Conservation (phyloP, 331 rosid genomes). For the Arachis monticola region DNA sequence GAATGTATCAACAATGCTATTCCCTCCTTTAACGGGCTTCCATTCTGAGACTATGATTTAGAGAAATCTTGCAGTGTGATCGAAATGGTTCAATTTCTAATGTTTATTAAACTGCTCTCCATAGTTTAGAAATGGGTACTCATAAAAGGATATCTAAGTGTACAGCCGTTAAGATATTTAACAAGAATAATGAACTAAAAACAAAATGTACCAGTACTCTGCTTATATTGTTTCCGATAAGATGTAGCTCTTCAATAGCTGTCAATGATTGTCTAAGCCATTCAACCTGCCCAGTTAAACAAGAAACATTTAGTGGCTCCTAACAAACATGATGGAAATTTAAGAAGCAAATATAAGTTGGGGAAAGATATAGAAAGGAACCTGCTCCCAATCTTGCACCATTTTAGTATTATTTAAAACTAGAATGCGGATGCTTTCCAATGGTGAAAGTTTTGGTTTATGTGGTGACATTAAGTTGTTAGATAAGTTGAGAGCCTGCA, state of each 20-base stretch:
- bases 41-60: no score
- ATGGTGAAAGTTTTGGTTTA: constrained; percentile 55
- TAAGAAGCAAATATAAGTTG: constrained; percentile 2
- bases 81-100: constrained; percentile 14
- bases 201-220: constrained; percentile 58
- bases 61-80: no score
- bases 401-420: constrained; percentile 77
- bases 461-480: constrained; percentile 66
- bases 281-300: constrained; percentile 69
- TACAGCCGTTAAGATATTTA: no score
- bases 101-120: no score
- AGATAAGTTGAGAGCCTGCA: constrained; percentile 73
- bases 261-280: constrained; percentile 64
- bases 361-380: constrained; percentile 38
- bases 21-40: constrained; percentile 16
- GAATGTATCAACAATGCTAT: constrained; percentile 24
- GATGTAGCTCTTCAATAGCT: constrained; percentile 86
- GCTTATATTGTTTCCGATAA: constrained; percentile 81
- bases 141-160: no score
- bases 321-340: constrained; percentile 4
- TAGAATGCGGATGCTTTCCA: constrained; percentile 64
- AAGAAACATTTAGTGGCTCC: constrained; percentile 32
- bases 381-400: constrained; percentile 85
- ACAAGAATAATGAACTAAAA: constrained; percentile 35
- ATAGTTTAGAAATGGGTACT: no score